A percentile compares a stretch with the other conserved stretches of the same genome.
Conservation (phyloP, 768 basidiomycete species). For the Rhodotorula paludigena region DNA sequence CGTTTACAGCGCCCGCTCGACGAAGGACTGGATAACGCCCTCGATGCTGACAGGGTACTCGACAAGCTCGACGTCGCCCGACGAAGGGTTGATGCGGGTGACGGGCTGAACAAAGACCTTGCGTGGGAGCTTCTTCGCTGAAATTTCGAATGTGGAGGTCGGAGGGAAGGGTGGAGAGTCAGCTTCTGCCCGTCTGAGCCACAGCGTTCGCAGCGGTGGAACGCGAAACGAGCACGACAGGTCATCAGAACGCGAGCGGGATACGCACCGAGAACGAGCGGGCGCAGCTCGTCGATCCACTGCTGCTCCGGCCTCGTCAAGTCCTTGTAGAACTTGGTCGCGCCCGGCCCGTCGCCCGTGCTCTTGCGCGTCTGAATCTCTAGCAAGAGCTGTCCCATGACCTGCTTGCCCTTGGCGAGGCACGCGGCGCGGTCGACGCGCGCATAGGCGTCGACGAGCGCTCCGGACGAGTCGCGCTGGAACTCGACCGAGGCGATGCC, state of each 20-base stretch:
- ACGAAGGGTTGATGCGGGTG: slow-evolving; percentile 56
- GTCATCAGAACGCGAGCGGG: too few species aligned
- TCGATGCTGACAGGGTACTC: slow-evolving; percentile 63
- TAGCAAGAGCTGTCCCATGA: slow-evolving; percentile 67
- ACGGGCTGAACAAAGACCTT: slow-evolving; percentile 79
- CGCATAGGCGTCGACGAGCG: slow-evolving; percentile 64
- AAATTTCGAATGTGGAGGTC: too few species aligned
- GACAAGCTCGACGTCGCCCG: slow-evolving; percentile 66
- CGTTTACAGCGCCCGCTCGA: slow-evolving; percentile 62
- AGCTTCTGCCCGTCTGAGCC: too few species aligned
- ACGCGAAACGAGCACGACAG: too few species aligned
- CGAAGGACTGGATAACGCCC: slow-evolving; percentile 74
- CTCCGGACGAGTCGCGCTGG: slow-evolving; percentile 57
- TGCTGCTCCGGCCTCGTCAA: slow-evolving; percentile 67
- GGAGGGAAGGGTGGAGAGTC: too few species aligned
- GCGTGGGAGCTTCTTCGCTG: slow-evolving; percentile 57
- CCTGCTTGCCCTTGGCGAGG: slow-evolving; percentile 60
- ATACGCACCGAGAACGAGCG: slow-evolving; percentile 57
- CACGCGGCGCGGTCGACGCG: slow-evolving; percentile 69
- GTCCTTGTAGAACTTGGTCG: slow-evolving; percentile 62
- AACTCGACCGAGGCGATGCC: slow-evolving; percentile 68
- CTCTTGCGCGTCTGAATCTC: slow-evolving; percentile 77
- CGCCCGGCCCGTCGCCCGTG: slow-evolving; percentile 48
- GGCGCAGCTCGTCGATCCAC: slow-evolving; percentile 70
- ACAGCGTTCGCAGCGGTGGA: too few species aligned